A percentile compares a stretch with the other conserved stretches of the same genome.
These are phyloP conservation scores for Avena eriantha DNA, from an alignment of 176 grass and related monocot genomes.

Conservation along the genomic window DNA sequence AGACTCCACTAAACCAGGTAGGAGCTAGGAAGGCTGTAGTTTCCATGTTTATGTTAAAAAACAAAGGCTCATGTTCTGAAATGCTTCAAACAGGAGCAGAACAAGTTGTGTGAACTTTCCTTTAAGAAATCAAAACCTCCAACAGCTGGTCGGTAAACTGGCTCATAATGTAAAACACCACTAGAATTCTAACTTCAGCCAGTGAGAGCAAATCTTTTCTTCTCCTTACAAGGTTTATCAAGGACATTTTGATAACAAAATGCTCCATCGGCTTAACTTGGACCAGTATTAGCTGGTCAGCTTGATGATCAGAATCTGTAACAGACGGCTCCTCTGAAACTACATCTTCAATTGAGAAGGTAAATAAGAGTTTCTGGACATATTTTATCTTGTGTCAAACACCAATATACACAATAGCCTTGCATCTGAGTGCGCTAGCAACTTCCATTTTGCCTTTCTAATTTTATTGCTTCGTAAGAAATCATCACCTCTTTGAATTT, in stretches of 20 bases:
- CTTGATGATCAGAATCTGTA: conserved; percentile 17
- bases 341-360: conserved; percentile 6
- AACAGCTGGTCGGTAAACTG: not conserved
- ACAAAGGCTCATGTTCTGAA: not conserved
- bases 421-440: conserved; percentile 40
- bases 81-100: not conserved
- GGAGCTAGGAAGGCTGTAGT: not conserved
- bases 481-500: conserved; percentile 91
- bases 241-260: conserved; percentile 11
- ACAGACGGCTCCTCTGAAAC: not conserved
- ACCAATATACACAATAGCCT: conserved; percentile 2
- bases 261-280: conserved; percentile 1
- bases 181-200: not conserved
- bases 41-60: not conserved
- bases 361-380: not conserved
- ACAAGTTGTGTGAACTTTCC: not conserved
- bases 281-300: not conserved
- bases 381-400: conserved; percentile 8
- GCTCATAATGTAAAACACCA: not conserved
- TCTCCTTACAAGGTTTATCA: conserved; percentile 19
- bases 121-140: not conserved
- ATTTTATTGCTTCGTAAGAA: conserved; percentile 88
- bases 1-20: not conserved
- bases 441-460: conserved; percentile 55
- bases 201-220: not conserved